Evolutionary conservation across 2,329 filamentous ascomycete species (phyloP).

Genomic region (Fusarium pseudocircinatum): DNA sequence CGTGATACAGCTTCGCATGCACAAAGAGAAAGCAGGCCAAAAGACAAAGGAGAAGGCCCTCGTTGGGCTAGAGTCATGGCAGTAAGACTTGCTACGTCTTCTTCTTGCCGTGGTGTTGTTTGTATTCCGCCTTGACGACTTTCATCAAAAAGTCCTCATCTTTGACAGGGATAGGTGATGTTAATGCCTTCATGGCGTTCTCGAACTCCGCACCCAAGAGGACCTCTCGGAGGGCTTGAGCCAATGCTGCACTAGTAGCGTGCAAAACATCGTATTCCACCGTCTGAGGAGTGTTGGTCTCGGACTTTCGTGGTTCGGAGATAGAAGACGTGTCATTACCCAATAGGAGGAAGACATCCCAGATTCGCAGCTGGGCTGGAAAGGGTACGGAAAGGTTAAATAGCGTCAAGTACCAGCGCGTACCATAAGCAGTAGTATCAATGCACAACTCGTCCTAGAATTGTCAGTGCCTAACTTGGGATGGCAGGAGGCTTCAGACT

Average conservation of each 20-base stretch:
- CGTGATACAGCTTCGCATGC: conserved; percentile 37
- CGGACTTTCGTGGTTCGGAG: conserved; percentile 26
- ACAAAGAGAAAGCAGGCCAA: conserved; percentile 34
- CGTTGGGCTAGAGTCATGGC: conserved; percentile 32
- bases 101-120: conserved; percentile 64
- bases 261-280: conserved; percentile 85
- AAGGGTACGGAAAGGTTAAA: conserved; percentile 99
- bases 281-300: conserved; percentile 29
- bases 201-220: conserved; percentile 95
- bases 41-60: conserved; percentile 37
- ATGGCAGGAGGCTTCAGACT: conserved; percentile 49
- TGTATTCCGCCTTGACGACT: conserved; percentile 89
- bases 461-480: conserved; percentile 15
- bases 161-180: conserved; percentile 91
- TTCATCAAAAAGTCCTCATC: conserved; percentile 95
- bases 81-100: conserved; percentile 48
- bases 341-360: conserved; percentile 97
- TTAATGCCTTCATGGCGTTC: conserved; percentile 96
- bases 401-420: conserved; percentile 94
- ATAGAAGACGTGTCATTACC: conserved; percentile 55
- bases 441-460: conserved; percentile 78
- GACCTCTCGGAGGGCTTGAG: conserved; percentile 89
- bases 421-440: conserved; percentile 91
- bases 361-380: conserved; percentile 90
- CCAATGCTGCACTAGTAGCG: conserved; percentile 87